These are phyloP conservation scores for Gonapodya sp. DNA, from an alignment of 192 early-diverging fungal species.

Conservation along the genomic window DNA sequence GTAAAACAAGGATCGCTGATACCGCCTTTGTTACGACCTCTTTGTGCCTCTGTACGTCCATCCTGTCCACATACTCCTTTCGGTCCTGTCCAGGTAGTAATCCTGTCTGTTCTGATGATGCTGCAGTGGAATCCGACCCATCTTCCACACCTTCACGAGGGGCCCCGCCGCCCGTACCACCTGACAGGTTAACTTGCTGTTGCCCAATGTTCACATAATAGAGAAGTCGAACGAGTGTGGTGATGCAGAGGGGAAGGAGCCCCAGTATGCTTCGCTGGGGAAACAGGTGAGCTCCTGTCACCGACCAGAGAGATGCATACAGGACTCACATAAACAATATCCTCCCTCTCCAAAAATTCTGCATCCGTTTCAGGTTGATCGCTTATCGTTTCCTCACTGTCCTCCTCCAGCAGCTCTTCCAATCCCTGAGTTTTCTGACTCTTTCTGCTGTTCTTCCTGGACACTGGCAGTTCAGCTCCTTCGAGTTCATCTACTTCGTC, in stretches of 20 bases:
- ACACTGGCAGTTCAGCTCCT: background rate
- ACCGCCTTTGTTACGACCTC: constrained; percentile 65
- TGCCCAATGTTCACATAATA: constrained; percentile 16
- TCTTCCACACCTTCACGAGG: background rate
- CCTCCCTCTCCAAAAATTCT: background rate
- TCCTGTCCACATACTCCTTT: constrained; percentile 25
- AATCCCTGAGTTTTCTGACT: background rate
- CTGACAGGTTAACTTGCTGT: background rate
- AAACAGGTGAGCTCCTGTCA: no score
- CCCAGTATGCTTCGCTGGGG: constrained; percentile 2
- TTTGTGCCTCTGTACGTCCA: constrained; percentile 50
- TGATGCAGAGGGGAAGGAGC: constrained; percentile 5
- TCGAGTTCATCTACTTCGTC: background rate
- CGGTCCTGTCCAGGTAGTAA: constrained; percentile 8
- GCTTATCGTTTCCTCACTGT: background rate
- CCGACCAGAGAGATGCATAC: background rate
- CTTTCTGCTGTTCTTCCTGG: background rate
- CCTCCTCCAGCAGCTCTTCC: background rate
- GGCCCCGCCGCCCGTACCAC: background rate
- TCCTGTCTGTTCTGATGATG: background rate
- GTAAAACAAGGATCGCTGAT: constrained; percentile 51
- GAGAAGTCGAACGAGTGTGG: constrained; percentile 6
- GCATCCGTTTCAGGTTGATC: background rate
- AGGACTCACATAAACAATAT: background rate
- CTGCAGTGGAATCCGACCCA: background rate